Evolutionary conservation across 345 rosid species (phyloP), one percentile per base, ranked within the genome.

Genomic region (Citrus maxima): DNA sequence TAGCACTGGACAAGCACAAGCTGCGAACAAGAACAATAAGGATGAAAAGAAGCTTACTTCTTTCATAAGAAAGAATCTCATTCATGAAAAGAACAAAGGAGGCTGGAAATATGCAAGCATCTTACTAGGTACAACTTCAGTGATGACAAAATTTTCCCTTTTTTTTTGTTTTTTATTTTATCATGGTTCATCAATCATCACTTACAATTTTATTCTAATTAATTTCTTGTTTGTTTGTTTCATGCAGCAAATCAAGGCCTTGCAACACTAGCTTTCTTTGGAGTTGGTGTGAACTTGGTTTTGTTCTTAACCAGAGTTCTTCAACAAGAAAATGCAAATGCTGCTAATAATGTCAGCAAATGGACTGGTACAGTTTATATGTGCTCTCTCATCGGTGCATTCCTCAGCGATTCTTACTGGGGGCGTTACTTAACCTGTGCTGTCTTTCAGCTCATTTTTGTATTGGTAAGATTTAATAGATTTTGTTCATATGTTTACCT

Each of bases 341-440:
- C 98, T 49, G 98, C 99, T 19, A 95, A 92, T 74, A 94, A 81
- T 28, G 97, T 95, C 67, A 92, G 96, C 88, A 91, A 86, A 34
- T 95, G 99, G 99, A 93, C 98, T 0, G 99, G 99, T 76, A 94
- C 98, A 10, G 98, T 95, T 25, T 95, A 95, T 69, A 59, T 95
- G 63, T 95, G 90, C 82, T 95, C 98, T 0, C 89, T 95, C 12
- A 81, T 95, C 0, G 98, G 95, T 13, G 99, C 99, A 28, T 95
- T 95, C 83, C 95, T 95, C 22, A 93, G 99, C 16, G 99, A 95
- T 78, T 95, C 99, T 0, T 95, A 95, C 77, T 95, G 97, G 99
- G 98, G 99, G 34, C 93, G 99, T 37, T 93, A 88, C 89, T 71
- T 84, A 82, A 93, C 99, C 9, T 92, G 96, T 72, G 79, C 88